A percentile compares a stretch with the other conserved stretches of the same genome.
Conservation (phyloP, 2,329 filamentous ascomycete genomes). For the Arachnomyces sp. region DNA sequence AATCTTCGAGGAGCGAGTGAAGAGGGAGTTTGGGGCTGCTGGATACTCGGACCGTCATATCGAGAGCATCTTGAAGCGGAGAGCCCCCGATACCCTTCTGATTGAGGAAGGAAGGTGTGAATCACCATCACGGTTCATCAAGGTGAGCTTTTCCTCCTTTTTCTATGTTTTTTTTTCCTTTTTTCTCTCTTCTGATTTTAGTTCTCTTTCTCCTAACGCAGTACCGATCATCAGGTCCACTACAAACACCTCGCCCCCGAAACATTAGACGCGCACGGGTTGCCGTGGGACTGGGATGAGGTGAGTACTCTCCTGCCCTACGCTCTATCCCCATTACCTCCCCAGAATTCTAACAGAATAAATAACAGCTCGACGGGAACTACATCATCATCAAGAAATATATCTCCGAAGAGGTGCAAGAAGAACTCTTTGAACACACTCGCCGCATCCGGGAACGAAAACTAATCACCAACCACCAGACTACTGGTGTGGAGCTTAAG, state of each 20-base stretch:
- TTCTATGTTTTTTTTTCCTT: not conserved
- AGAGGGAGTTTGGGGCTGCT: conserved; percentile 27
- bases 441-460: conserved; percentile 52
- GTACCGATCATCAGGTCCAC: conserved; percentile 30
- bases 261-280: conserved; percentile 38
- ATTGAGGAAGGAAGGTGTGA: conserved; percentile 24
- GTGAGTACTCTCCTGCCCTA: conserved; percentile 23
- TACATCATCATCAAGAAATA: conserved; percentile 67
- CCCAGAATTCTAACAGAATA: conserved; percentile 22
- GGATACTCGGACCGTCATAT: conserved; percentile 36
- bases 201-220: conserved; percentile 7
- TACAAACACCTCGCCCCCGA: conserved; percentile 39
- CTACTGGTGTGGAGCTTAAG: conserved; percentile 25
- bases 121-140: conserved; percentile 36
- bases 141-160: conserved; percentile 22
- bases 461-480: conserved; percentile 18
- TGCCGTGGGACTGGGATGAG: conserved; percentile 42
- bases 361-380: conserved; percentile 49
- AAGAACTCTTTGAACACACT: conserved; percentile 66
- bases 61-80: conserved; percentile 28
- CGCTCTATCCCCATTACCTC: not conserved
- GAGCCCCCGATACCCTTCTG: conserved; percentile 25
- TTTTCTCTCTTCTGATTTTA: not conserved
- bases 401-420: conserved; percentile 64
- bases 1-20: conserved; percentile 40